Conservation (phyloP, 225 moss, liverwort and hornwort species). For the Polytrichum formosum region DNA sequence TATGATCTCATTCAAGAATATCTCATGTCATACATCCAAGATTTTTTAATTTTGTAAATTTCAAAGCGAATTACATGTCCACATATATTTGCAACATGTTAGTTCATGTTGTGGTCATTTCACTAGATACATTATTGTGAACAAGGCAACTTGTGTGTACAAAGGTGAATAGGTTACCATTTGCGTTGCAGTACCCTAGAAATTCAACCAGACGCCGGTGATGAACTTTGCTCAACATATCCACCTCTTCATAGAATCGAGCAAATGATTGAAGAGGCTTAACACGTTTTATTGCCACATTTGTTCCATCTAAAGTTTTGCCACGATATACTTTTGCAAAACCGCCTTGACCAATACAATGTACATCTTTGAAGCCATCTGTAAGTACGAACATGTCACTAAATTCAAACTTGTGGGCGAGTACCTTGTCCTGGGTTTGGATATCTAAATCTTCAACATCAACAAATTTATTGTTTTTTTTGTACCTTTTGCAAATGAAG, state of each 20-base stretch:
- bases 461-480: background rate
- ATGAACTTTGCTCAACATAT: background rate
- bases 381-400: background rate
- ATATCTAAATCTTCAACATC: background rate
- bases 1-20: no score
- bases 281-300: background rate
- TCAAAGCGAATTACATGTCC: no score
- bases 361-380: background rate
- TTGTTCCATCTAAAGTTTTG: background rate
- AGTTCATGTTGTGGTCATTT: no score
- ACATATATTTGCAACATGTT: no score
- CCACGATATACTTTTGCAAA: background rate
- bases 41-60: no score
- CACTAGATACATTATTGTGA: no score
- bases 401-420: background rate
- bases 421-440: no score
- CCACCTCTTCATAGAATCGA: conserved; percentile 20
- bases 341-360: background rate
- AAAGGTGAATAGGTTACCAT: background rate
- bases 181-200: background rate
- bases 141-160: no score
- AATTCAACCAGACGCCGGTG: background rate
- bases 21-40: no score
- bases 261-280: background rate
- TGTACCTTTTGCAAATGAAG: background rate